Evolutionary conservation across 176 grass and related monocot genomes (phyloP).

Genomic region (Themeda triandra): DNA sequence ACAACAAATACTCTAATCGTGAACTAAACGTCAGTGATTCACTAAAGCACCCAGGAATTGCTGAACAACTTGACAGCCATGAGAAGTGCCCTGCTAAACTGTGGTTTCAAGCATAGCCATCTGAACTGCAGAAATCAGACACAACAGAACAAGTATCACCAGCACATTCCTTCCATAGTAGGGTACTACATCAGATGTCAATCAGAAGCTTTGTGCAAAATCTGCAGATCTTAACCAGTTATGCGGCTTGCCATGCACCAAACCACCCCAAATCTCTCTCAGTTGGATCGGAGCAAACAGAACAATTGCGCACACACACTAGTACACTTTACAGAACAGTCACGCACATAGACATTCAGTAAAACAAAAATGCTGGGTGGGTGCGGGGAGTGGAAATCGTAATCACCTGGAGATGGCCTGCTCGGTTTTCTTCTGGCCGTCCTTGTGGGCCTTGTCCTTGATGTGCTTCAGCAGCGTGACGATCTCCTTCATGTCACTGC

Average conservation of each 20-base stretch:
- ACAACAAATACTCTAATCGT: neutral
- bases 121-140: neutral
- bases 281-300: neutral
- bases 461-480: constrained; percentile 58
- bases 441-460: constrained; percentile 75
- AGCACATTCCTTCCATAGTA: neutral
- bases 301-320: neutral
- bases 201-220: neutral
- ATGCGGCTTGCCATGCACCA: neutral
- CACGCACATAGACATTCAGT: neutral
- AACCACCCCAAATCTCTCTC: neutral
- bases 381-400: neutral
- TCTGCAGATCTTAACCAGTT: neutral
- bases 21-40: neutral
- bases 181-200: neutral
- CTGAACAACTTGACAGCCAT: neutral
- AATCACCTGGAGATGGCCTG: constrained; percentile 75
- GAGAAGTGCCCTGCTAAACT: neutral
- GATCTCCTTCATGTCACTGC: constrained; percentile 75
- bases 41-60: too few relatives aligned
- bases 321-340: too few relatives aligned
- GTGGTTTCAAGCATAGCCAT: neutral
- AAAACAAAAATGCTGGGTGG: neutral
- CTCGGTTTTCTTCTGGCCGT: constrained; percentile 77
- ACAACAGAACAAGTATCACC: neutral